Evolutionary conservation across 495 filamentous ascomycete species (phyloP).

Genomic region (Penicillium turbatum): DNA sequence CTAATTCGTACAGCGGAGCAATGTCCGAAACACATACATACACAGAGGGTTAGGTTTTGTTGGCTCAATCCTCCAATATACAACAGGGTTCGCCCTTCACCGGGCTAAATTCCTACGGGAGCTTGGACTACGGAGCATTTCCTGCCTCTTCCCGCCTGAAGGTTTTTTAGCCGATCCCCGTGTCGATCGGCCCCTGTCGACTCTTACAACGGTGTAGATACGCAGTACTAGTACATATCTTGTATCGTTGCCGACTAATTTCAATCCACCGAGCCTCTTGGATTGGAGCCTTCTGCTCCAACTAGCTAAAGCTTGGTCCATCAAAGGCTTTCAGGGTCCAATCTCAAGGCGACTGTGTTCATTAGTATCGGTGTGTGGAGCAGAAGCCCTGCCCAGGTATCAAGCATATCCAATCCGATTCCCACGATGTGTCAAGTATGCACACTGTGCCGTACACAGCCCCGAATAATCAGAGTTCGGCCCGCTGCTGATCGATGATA

Average conservation of each 20-base stretch:
- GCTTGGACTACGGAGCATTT: background rate
- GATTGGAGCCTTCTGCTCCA: background rate
- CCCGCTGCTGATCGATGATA: background rate
- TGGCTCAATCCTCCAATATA: background rate
- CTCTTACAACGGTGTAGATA: no score
- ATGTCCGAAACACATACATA: background rate
- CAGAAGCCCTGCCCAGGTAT: background rate
- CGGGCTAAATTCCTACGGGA: background rate
- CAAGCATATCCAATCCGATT: background rate
- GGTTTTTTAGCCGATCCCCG: background rate
- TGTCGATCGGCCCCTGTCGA: slow-evolving; percentile 16
- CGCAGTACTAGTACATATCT: no score
- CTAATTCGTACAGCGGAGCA: background rate
- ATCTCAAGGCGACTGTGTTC: background rate
- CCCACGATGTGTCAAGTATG: background rate
- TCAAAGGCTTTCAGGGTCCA: background rate
- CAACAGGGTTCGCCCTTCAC: background rate
- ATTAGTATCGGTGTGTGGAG: background rate
- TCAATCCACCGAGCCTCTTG: background rate
- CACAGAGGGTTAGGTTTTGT: background rate
- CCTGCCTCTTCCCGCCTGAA: background rate
- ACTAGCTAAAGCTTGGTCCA: background rate
- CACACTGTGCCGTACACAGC: background rate
- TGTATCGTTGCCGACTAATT: background rate
- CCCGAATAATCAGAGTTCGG: background rate